Evolutionary conservation across 208 protist species (phyloP).

Genomic region (Trypanosoma congolense): DNA sequence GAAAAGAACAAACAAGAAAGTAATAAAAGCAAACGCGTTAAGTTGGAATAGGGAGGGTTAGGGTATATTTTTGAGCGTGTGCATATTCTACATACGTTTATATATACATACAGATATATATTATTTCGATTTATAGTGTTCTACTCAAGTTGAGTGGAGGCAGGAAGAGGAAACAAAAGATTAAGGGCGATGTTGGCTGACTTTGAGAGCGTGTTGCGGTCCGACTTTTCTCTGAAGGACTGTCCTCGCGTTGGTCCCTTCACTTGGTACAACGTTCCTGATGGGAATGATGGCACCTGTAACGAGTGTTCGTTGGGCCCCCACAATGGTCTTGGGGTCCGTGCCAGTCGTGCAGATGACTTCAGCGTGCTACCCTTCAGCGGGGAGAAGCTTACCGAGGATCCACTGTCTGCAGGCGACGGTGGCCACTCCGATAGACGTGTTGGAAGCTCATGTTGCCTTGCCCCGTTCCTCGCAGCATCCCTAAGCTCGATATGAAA

Average conservation of each 20-base stretch:
- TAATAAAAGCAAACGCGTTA: not conserved
- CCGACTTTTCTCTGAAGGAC: conserved; percentile 72
- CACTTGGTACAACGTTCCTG: conserved; percentile 65
- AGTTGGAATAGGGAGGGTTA: not conserved
- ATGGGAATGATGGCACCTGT: conserved; percentile 20
- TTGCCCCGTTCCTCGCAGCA: conserved; percentile 78
- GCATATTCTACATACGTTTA: not conserved
- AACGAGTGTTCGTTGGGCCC: conserved; percentile 24
- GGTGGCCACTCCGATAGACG: conserved; percentile 52
- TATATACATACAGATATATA: not conserved
- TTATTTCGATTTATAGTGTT: no score
- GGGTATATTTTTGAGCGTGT: no score
- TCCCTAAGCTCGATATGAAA: conserved; percentile 81
- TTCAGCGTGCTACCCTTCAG: conserved; percentile 33
- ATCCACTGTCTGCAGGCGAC: conserved; percentile 73
- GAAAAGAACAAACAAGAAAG: no score
- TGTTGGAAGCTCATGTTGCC: conserved; percentile 64
- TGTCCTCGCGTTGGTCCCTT: conserved; percentile 79
- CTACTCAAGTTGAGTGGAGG: no score
- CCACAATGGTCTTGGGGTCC: conserved; percentile 22
- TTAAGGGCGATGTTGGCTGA: conserved; percentile 46
- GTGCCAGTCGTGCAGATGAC: conserved; percentile 14
- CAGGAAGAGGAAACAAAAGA: conserved; percentile 8
- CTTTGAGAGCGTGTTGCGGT: conserved; percentile 65
- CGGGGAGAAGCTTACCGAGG: conserved; percentile 59